Conservation (phyloP, 371 early-diverging fungal genomes). For the Mycotypha africana region DNA sequence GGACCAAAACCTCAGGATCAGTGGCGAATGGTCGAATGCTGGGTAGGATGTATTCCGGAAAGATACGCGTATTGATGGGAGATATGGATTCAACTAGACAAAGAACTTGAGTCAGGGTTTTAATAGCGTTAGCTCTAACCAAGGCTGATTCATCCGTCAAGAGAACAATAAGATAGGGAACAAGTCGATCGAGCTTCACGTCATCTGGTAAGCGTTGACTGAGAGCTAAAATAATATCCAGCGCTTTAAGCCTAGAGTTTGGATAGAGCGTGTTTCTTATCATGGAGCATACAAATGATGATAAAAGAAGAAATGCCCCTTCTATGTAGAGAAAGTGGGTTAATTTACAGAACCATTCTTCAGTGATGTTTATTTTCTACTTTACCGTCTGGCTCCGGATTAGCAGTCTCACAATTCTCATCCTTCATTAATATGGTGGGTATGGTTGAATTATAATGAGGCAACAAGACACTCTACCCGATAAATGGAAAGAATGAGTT, state of each 20-base stretch:
- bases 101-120: slow-evolving; percentile 74
- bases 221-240: slow-evolving; percentile 73
- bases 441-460: no score
- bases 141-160: slow-evolving; percentile 63
- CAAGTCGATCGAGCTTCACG: slow-evolving; percentile 72
- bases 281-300: slow-evolving; percentile 63
- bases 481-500: no score
- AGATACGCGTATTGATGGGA: slow-evolving; percentile 79
- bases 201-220: slow-evolving; percentile 67
- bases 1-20: slow-evolving; percentile 74
- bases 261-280: slow-evolving; percentile 71
- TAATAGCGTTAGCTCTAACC: slow-evolving; percentile 73
- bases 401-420: background rate
- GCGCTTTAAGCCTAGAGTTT: slow-evolving; percentile 64
- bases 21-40: slow-evolving; percentile 60
- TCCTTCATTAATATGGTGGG: no score
- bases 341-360: no score
- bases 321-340: no score
- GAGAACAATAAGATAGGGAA: slow-evolving; percentile 79
- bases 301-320: slow-evolving; percentile 57
- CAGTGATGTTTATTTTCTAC: no score
- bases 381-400: slow-evolving; percentile 10
- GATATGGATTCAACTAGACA: slow-evolving; percentile 70
- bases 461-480: no score
- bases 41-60: slow-evolving; percentile 87